These are phyloP conservation scores for Fusarium secorum DNA, from an alignment of 2,329 filamentous ascomycete genomes.

Conservation along the genomic window DNA sequence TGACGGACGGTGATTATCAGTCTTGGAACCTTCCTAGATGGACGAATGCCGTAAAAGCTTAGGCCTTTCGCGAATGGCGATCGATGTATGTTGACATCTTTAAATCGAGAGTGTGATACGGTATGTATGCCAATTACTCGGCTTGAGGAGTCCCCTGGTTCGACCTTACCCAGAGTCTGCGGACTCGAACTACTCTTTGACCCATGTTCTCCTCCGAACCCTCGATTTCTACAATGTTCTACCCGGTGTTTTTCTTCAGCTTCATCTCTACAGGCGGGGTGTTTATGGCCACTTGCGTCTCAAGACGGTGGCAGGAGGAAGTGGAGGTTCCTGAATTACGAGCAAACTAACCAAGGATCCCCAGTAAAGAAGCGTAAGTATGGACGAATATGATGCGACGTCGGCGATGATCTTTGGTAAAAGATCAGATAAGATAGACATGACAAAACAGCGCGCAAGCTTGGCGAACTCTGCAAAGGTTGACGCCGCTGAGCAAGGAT, in stretches of 20 bases:
- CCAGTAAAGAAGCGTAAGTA: slow-evolving; percentile 4
- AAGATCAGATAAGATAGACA: slow-evolving; percentile 41
- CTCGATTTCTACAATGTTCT: background rate
- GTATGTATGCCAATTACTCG: background rate
- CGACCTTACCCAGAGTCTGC: background rate
- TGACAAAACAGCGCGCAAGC: background rate
- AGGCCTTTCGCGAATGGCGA: background rate
- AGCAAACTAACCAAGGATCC: slow-evolving; percentile 21
- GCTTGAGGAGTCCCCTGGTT: background rate
- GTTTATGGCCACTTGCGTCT: slow-evolving; percentile 10
- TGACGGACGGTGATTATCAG: background rate
- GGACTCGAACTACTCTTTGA: background rate
- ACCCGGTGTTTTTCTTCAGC: background rate
- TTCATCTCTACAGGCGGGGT: slow-evolving; percentile 28
- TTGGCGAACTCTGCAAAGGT: slow-evolving; percentile 12
- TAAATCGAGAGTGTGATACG: background rate
- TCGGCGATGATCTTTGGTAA: slow-evolving; percentile 53
- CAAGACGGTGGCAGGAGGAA: slow-evolving; percentile 16
- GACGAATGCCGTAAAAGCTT: background rate
- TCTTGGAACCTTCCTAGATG: background rate
- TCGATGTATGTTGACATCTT: slow-evolving; percentile 11
- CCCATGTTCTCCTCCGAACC: background rate
- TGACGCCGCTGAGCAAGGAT: slow-evolving; percentile 12
- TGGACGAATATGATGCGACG: slow-evolving; percentile 28
- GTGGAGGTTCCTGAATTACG: slow-evolving; percentile 20